Evolutionary conservation across 1,284 basidiomycete genomes (phyloP), one percentile per base, ranked within the genome.

Genomic region (Thecaphora frezii): DNA sequence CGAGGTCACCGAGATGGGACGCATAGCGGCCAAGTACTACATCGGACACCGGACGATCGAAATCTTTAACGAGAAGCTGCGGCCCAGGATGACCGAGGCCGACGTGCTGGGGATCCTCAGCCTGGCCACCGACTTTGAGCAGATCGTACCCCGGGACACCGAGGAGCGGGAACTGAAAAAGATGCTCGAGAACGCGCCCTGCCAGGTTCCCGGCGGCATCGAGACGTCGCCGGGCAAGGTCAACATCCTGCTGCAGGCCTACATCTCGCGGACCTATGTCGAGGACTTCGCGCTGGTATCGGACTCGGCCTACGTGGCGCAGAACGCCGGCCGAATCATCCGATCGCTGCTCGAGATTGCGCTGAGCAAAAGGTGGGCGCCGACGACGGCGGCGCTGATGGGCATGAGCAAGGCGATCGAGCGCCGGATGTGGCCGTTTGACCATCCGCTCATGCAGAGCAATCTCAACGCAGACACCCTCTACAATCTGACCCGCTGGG

Each of bases 211-310:
- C 86, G 89, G 86, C 21, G 89, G 89, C 5, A 85, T 86, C 5
- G 86, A 89, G 56, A 89, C 87, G n/a, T 85, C 83, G 51, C 84
- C 87, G 36, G 91, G 89, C 48, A 99, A 99, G 82, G 92, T 96
- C 80, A 98, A 97, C 79, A 91, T 98, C 55, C 83, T 99, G 30
- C 83, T 99, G 24, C 96, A 99, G 81, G 89, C 87, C 3, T 90
- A 87, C 79, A 91, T 99, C 60, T 97, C 92, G 23, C 83, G 85
- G 48, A 84, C 86, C 22, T 84, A 83, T 42, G 83, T 97, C 23
- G 90, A 97, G 58, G 96, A 99, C 81, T 99, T 97, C 78, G 96
- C 96, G 10, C 83, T 99, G 48, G 89, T 98, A 2, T 98, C 94
- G 0, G 96, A 99, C 78, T 89, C 88, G 69, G 91, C 88, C 4